Percentiles rank a stretch among this genome's conserved stretches.
These are phyloP conservation scores for Coemansia sp. DNA, from an alignment of 192 early-diverging fungal species.

Conservation along the genomic window DNA sequence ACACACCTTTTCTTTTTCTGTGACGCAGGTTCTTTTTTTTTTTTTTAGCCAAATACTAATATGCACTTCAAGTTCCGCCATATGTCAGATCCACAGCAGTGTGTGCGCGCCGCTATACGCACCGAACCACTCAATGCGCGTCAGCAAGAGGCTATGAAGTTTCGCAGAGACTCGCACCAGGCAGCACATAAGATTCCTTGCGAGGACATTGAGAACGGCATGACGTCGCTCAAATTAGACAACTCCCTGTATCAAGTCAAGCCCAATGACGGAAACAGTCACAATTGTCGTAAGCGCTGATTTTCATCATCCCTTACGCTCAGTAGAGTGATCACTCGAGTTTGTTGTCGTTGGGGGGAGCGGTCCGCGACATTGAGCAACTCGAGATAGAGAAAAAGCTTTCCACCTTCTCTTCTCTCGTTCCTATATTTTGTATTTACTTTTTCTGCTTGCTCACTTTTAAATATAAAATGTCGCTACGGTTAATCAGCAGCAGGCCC, in stretches of 20 bases:
- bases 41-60: neutral
- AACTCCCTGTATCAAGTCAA: neutral
- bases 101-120: conserved; percentile 20
- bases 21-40: neutral
- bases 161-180: neutral
- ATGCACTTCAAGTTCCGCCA: conserved; percentile 20
- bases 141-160: conserved; percentile 13
- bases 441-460: neutral
- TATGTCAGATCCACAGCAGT: conserved; percentile 29
- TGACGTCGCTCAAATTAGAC: neutral
- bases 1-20: neutral
- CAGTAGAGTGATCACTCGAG: neutral
- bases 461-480: neutral
- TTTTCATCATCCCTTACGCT: neutral
- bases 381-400: neutral
- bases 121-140: conserved; percentile 12
- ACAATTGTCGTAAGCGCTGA: neutral
- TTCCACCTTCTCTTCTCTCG: neutral
- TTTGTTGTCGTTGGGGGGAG: neutral
- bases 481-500: neutral
- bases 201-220: neutral
- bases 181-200: neutral
- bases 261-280: neutral
- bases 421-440: neutral
- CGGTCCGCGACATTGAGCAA: neutral